These are phyloP conservation scores for Aspergillus olivimuriae DNA, from an alignment of 495 filamentous ascomycete species.

Conservation along the genomic window DNA sequence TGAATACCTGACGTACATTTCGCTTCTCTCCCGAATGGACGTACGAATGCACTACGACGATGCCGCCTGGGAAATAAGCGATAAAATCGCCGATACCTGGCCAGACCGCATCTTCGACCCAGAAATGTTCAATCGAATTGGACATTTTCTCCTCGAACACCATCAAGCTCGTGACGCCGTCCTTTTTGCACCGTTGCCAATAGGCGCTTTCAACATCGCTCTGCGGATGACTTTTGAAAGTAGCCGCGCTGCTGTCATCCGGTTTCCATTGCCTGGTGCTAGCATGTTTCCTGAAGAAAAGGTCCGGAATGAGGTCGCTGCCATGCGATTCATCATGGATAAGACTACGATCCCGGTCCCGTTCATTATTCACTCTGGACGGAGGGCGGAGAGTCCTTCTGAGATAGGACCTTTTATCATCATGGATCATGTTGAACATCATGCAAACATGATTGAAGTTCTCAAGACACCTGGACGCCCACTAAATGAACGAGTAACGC, in stretches of 20 bases:
- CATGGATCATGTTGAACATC: slow-evolving; percentile 36
- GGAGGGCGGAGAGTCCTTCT: slow-evolving; percentile 13
- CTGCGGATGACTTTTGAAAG: slow-evolving; percentile 18
- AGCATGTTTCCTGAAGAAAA: slow-evolving; percentile 34
- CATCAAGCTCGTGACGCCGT: slow-evolving; percentile 9
- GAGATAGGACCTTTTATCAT: slow-evolving; percentile 21
- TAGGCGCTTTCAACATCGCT: slow-evolving; percentile 18
- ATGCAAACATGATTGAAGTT: slow-evolving; percentile 19
- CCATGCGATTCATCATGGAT: slow-evolving; percentile 33
- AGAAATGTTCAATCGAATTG: slow-evolving; percentile 17
- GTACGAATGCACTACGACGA: too few species aligned
- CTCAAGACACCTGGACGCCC: slow-evolving; percentile 20
- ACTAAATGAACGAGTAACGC: slow-evolving; percentile 9
- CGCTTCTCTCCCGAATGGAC: too few species aligned
- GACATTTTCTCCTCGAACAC: slow-evolving; percentile 14
- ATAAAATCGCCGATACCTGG: slow-evolving; percentile 16
- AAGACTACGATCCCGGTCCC: slow-evolving; percentile 25
- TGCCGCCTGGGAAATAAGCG: slow-evolving; percentile 23
- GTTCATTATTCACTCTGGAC: slow-evolving; percentile 28
- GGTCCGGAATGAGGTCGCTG: slow-evolving; percentile 32
- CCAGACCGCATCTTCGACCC: slow-evolving; percentile 7
- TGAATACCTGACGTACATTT: too few species aligned
- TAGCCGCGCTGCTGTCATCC: slow-evolving; percentile 14
- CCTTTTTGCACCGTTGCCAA: slow-evolving; percentile 12
- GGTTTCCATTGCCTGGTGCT: slow-evolving; percentile 18